Conservation (phyloP, 2,329 filamentous ascomycete species). For the Colletotrichum spaethianum region DNA sequence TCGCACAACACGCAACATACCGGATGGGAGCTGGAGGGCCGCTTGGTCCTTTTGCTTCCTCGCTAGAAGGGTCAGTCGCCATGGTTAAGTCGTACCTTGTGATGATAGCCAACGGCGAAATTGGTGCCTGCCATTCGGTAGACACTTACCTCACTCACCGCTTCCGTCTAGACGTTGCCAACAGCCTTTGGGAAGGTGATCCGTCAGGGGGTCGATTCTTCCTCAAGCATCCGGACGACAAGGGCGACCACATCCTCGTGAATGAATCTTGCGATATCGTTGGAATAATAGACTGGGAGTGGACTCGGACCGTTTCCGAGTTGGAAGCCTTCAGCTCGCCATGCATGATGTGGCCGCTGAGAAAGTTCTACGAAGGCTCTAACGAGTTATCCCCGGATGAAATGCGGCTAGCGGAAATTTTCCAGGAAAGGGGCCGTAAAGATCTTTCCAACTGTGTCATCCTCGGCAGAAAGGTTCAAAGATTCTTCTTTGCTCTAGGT, state of each 20-base stretch:
- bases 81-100: neutral
- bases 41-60: constrained; percentile 1
- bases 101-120: constrained; percentile 1
- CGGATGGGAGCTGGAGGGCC: neutral
- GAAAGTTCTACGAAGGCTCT: constrained; percentile 50
- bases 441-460: neutral
- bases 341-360: constrained; percentile 53
- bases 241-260: constrained; percentile 60
- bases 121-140: neutral
- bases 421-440: neutral
- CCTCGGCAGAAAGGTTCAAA: neutral
- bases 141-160: constrained; percentile 2
- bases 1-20: neutral
- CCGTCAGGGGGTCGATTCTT: constrained; percentile 49
- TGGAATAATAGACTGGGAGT: constrained; percentile 62
- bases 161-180: neutral
- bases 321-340: constrained; percentile 51
- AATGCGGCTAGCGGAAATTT: neutral
- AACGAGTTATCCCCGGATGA: constrained; percentile 41
- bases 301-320: constrained; percentile 48
- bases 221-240: constrained; percentile 62
- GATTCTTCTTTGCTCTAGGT: neutral
- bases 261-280: constrained; percentile 59
- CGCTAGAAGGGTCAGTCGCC: neutral
- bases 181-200: neutral